Evolutionary conservation across 164 flowering plant genomes (phyloP).

Genomic region (Vitis cinerea): DNA sequence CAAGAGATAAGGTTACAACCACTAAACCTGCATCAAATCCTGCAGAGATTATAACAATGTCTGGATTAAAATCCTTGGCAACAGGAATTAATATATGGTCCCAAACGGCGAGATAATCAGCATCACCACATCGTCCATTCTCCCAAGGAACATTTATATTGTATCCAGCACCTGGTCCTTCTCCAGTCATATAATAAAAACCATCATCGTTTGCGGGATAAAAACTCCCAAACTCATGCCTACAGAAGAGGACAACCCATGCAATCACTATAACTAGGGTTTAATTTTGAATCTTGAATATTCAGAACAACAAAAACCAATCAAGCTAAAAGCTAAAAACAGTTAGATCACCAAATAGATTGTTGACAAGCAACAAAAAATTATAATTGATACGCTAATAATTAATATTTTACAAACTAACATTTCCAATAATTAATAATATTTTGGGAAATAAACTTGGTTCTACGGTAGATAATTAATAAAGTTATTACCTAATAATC

Average conservation of each 20-base stretch:
- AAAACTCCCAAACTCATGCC: constrained; percentile 83
- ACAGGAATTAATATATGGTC: constrained; percentile 88
- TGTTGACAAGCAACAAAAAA: too few species aligned
- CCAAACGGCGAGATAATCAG: constrained; percentile 98
- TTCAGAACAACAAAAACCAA: neutral
- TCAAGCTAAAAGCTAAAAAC: neutral
- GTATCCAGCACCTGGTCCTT: constrained; percentile 82
- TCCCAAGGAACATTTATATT: constrained; percentile 99
- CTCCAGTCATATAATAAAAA: constrained; percentile 75
- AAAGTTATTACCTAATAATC: too few species aligned
- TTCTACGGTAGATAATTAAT: too few species aligned
- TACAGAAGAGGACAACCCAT: constrained; percentile 20
- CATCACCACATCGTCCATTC: constrained; percentile 86
- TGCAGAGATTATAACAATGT: constrained; percentile 81
- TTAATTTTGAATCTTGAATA: neutral
- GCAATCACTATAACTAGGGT: neutral
- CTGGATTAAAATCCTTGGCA: constrained; percentile 81
- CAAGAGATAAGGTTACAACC: too few species aligned
- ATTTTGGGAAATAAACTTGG: too few species aligned
- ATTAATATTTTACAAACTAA: too few species aligned
- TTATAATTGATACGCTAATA: too few species aligned
- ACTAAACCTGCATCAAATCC: constrained; percentile 96
- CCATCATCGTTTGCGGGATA: constrained; percentile 90
- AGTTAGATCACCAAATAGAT: too few species aligned
- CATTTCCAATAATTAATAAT: too few species aligned